Evolutionary conservation across 108 stramenopile species (phyloP).

Genomic region (Fistulifera pelliculosa): DNA sequence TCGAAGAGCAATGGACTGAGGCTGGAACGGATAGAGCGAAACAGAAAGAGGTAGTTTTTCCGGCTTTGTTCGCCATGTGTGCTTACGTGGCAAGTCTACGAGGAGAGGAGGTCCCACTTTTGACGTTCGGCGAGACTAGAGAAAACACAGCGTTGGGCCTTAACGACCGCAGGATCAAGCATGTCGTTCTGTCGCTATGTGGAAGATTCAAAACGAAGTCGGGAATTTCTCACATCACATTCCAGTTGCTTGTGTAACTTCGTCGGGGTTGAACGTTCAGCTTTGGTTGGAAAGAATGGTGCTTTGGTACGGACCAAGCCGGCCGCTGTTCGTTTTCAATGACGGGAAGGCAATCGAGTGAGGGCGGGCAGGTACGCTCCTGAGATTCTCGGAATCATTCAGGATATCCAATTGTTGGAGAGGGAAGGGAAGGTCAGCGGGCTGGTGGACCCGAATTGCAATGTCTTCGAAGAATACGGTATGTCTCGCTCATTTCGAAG

Average conservation of each 20-base stretch:
- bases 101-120: constrained; percentile 3
- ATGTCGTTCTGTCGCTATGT: constrained; percentile 6
- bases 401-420: constrained; percentile 2
- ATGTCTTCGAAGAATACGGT: background rate
- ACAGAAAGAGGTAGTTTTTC: background rate
- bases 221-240: background rate
- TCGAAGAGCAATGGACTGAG: constrained; percentile 2
- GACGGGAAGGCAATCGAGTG: background rate
- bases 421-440: too few species aligned
- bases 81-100: background rate
- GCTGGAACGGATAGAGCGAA: background rate
- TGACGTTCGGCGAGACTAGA: background rate
- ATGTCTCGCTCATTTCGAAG: constrained; percentile 10
- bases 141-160: background rate
- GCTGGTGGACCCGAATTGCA: background rate
- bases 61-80: background rate
- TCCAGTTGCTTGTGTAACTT: background rate
- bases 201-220: constrained; percentile 20
- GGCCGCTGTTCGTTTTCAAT: background rate
- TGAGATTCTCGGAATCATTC: constrained; percentile 2
- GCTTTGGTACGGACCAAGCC: background rate
- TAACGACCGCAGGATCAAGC: background rate
- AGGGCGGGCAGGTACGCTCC: background rate
- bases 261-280: background rate
- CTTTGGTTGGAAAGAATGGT: background rate